Conservation (phyloP, 805 yeast species). For the Saccharomyces jurei region DNA sequence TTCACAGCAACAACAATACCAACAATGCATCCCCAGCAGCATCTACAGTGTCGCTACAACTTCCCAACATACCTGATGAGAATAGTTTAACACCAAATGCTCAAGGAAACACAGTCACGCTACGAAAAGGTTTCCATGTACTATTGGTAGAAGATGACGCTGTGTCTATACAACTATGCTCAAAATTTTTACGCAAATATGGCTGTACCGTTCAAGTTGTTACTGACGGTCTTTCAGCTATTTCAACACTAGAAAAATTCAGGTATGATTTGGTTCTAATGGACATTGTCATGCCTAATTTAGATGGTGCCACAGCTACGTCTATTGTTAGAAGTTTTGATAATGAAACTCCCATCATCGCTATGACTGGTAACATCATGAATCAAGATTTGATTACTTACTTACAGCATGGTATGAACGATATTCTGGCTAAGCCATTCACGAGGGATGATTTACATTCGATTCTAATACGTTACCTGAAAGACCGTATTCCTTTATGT, state of each 20-base stretch:
- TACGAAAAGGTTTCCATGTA: slow-evolving; percentile 52
- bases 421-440: slow-evolving; percentile 89
- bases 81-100: slow-evolving; percentile 6
- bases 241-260: slow-evolving; percentile 60
- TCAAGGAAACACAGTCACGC: slow-evolving; percentile 6
- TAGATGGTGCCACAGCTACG: slow-evolving; percentile 87
- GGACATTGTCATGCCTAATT: slow-evolving; percentile 86
- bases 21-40: background rate
- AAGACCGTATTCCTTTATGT: slow-evolving; percentile 37
- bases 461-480: slow-evolving; percentile 67
- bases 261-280: slow-evolving; percentile 70
- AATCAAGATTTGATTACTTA: slow-evolving; percentile 74
- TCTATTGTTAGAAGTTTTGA: slow-evolving; percentile 81
- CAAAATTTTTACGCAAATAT: slow-evolving; percentile 73
- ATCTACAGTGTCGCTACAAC: slow-evolving; percentile 8
- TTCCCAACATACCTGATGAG: slow-evolving; percentile 9
- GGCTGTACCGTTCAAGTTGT: slow-evolving; percentile 92
- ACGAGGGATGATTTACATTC: slow-evolving; percentile 76
- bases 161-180: slow-evolving; percentile 74
- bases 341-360: slow-evolving; percentile 79
- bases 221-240: slow-evolving; percentile 86
- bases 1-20: background rate
- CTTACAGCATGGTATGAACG: slow-evolving; percentile 83
- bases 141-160: slow-evolving; percentile 73
- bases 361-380: slow-evolving; percentile 87